Base-by-base conservation (phyloP, 805 yeast genomes). In the Candida manassasensis region DNA sequence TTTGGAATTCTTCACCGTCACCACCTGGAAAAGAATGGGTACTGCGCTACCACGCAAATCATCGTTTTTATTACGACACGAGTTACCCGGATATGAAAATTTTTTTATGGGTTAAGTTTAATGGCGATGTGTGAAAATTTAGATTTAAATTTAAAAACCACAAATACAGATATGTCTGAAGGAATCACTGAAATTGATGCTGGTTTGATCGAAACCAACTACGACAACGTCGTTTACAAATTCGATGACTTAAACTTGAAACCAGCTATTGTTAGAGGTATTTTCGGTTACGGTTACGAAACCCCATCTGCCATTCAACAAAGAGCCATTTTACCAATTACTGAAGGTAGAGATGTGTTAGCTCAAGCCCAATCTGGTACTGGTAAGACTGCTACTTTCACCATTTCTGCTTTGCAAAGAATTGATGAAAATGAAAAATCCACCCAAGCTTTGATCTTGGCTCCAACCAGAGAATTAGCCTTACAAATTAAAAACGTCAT, bases 391-490 rank as follows among this genome's bases (percentile, higher is more conserved):
- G 94, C 94, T 39, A 84, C 94, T 15, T 84, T 79, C 64, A 71
- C 86, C 44, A 87, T 90, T 48, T 62, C 82, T 50, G 79, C 81
- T 54, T 73, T 79, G 55, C 82, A 78, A 64, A 75, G 75, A 64
- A 75, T 88, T 42, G 96, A 89, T 61, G 74, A 80, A 51, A 69
- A 71, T 48, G 69, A 74, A 57, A 75, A 79, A 61, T 75, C 81
- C 43, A 80, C 94, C 46, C 97, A 88, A 75, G 97, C 96, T 43
- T 75, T 93, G 59, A 87, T 93, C 49, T 75, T 90, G 50, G 90
- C 96, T 38, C 97, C 98, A 54, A 90, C 98, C 49, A 83, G 98
- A 73, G 98, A 90, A 73, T 77, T 93, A 63, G 97, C 97, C 33
- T 72, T 80, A 50, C 98, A 93, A 75, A 93, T 93, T 61, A 95